Evolutionary conservation across 2,329 filamentous ascomycete species (phyloP).

Genomic region (Xylaria sp.): DNA sequence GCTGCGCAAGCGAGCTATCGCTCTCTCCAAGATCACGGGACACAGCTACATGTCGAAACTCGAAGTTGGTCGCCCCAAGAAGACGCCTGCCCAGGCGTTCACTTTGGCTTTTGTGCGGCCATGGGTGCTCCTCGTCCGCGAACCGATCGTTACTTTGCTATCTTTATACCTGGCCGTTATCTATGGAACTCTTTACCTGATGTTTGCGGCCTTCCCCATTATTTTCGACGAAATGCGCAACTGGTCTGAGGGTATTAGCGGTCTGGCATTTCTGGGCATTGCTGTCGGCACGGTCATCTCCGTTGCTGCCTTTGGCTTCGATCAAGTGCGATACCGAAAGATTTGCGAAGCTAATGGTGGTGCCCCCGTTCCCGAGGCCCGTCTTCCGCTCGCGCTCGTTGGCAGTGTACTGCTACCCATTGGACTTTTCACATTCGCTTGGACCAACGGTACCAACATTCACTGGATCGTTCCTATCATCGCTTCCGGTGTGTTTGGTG

Average conservation of each 20-base stretch:
- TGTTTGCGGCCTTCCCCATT: slow-evolving; percentile 72
- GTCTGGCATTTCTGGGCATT: slow-evolving; percentile 75
- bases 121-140: slow-evolving; percentile 75
- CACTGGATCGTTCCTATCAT: slow-evolving; percentile 63
- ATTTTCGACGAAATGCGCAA: slow-evolving; percentile 71
- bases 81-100: slow-evolving; percentile 63
- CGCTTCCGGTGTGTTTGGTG: slow-evolving; percentile 53
- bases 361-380: slow-evolving; percentile 72
- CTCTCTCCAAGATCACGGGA: slow-evolving; percentile 63
- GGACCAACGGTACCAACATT: slow-evolving; percentile 67
- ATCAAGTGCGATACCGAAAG: slow-evolving; percentile 65
- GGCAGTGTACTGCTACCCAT: slow-evolving; percentile 71
- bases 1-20: slow-evolving; percentile 63
- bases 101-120: slow-evolving; percentile 70
- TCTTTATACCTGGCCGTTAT: slow-evolving; percentile 74
- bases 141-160: slow-evolving; percentile 75
- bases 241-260: slow-evolving; percentile 69
- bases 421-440: slow-evolving; percentile 75
- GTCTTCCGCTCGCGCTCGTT: slow-evolving; percentile 70
- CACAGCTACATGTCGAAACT: slow-evolving; percentile 66
- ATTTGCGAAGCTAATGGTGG: slow-evolving; percentile 59
- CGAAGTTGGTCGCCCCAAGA: slow-evolving; percentile 57
- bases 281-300: slow-evolving; percentile 72
- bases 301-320: slow-evolving; percentile 64
- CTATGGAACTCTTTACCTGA: slow-evolving; percentile 68